A percentile compares a stretch with the other conserved stretches of the same genome.
Evolutionary conservation across 2,329 filamentous ascomycete genomes (phyloP).

Genomic region (Apiospora koreana): DNA sequence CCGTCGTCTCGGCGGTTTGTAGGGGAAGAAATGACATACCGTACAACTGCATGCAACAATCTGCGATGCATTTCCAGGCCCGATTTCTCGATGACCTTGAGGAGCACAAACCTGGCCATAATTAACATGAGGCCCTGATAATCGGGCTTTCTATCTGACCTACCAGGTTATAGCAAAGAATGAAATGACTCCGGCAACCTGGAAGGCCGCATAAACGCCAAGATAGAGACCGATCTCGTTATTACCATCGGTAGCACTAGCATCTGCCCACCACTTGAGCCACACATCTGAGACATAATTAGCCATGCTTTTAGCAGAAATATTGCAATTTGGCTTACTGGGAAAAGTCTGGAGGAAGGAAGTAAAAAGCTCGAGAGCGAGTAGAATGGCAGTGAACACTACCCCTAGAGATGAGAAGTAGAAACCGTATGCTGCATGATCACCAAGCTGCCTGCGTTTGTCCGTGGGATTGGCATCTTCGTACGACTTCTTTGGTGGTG

Average conservation of each 20-base stretch:
- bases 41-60: slow-evolving; percentile 3
- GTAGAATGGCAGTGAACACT: slow-evolving; percentile 15
- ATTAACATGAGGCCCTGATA: neutral
- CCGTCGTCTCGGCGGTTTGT: too few species aligned
- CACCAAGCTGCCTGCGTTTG: slow-evolving; percentile 14
- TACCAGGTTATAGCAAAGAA: slow-evolving; percentile 27
- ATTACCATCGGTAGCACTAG: slow-evolving; percentile 39
- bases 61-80: slow-evolving; percentile 2
- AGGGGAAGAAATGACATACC: neutral
- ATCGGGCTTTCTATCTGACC: neutral
- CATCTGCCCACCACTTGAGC: slow-evolving; percentile 50
- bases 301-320: neutral
- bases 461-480: neutral
- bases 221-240: slow-evolving; percentile 36
- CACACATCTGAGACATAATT: slow-evolving; percentile 37
- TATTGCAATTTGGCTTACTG: neutral
- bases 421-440: slow-evolving; percentile 11
- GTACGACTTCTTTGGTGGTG: neutral
- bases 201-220: slow-evolving; percentile 35
- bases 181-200: slow-evolving; percentile 24
- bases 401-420: slow-evolving; percentile 14
- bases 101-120: neutral
- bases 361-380: slow-evolving; percentile 8
- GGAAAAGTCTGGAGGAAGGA: slow-evolving; percentile 12
- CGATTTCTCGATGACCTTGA: slow-evolving; percentile 10